Evolutionary conservation across 495 filamentous ascomycete genomes (phyloP).

Genomic region (Tricharina praecox): DNA sequence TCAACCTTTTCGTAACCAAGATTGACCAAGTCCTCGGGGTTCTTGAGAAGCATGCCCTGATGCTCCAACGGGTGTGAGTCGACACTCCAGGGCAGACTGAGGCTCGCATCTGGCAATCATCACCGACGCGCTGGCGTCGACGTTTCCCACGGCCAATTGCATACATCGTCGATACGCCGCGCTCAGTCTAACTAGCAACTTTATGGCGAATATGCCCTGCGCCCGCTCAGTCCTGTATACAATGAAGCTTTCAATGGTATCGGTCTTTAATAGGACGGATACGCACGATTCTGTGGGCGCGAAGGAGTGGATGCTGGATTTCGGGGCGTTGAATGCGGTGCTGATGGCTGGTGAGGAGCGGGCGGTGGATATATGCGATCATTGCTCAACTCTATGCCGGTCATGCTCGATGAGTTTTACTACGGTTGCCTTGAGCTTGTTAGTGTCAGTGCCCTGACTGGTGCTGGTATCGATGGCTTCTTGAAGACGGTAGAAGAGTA

Average conservation of each 20-base stretch:
- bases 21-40: conserved; percentile 83
- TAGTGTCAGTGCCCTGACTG: conserved; percentile 83
- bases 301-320: conserved; percentile 99
- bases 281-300: conserved; percentile 78
- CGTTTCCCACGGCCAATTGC: conserved; percentile 1
- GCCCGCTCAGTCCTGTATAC: conserved; percentile 97
- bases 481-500: conserved; percentile 87
- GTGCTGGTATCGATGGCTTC: conserved; percentile 79
- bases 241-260: conserved; percentile 91
- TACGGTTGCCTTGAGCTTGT: conserved; percentile 75
- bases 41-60: conserved; percentile 63
- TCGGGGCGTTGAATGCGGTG: conserved; percentile 83
- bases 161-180: conserved; percentile 41
- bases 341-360: conserved; percentile 59
- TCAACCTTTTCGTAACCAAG: conserved; percentile 97
- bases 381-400: conserved; percentile 86
- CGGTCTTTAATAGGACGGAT: conserved; percentile 99
- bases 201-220: conserved; percentile 99
- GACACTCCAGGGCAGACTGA: conserved; percentile 97
- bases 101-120: conserved; percentile 95
- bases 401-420: conserved; percentile 99
- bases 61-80: conserved; percentile 68
- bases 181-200: conserved; percentile 80
- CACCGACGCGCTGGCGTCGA: conserved; percentile 74
- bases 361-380: conserved; percentile 96